These are phyloP conservation scores for Phlebopus sp. DNA, from an alignment of 1,284 basidiomycete genomes.

Conservation along the genomic window DNA sequence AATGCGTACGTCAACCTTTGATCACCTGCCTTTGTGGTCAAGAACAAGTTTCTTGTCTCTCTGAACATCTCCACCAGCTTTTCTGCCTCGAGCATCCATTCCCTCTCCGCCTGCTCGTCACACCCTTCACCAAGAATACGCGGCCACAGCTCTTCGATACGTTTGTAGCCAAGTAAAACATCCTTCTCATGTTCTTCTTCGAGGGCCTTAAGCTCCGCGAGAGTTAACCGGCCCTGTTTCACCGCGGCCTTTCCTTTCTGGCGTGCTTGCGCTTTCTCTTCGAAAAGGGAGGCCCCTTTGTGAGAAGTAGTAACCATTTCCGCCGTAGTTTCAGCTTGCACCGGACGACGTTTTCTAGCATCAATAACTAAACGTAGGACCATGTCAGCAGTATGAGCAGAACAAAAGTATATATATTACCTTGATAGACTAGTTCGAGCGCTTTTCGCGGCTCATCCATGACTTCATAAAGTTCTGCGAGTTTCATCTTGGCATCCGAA, in stretches of 20 bases:
- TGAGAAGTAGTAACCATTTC: conserved; percentile 27
- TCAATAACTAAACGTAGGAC: conserved; percentile 53
- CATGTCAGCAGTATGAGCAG: conserved; percentile 42
- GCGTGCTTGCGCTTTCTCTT: conserved; percentile 44
- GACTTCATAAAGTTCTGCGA: conserved; percentile 88
- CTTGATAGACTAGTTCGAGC: conserved; percentile 83
- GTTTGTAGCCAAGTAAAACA: conserved; percentile 47
- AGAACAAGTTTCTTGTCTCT: conserved; percentile 81
- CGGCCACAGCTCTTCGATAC: conserved; percentile 48
- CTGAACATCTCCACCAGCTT: conserved; percentile 87
- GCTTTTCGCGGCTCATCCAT: conserved; percentile 80
- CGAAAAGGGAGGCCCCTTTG: conserved; percentile 50
- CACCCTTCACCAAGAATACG: conserved; percentile 31
- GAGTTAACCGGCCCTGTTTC: conserved; percentile 47
- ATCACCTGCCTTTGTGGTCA: conserved; percentile 63
- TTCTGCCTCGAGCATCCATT: conserved; percentile 84
- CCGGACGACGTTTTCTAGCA: conserved; percentile 52
- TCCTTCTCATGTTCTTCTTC: conserved; percentile 65
- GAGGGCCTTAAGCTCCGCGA: conserved; percentile 53
- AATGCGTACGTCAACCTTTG: background rate
- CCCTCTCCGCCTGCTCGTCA: conserved; percentile 45
- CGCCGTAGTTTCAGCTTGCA: conserved; percentile 21
- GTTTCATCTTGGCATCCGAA: conserved; percentile 81
- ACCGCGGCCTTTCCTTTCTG: conserved; percentile 30
- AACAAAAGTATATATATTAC: conserved; percentile 35